Conservation (phyloP, 176 grass and related monocot genomes). For the Phragmites australis region DNA sequence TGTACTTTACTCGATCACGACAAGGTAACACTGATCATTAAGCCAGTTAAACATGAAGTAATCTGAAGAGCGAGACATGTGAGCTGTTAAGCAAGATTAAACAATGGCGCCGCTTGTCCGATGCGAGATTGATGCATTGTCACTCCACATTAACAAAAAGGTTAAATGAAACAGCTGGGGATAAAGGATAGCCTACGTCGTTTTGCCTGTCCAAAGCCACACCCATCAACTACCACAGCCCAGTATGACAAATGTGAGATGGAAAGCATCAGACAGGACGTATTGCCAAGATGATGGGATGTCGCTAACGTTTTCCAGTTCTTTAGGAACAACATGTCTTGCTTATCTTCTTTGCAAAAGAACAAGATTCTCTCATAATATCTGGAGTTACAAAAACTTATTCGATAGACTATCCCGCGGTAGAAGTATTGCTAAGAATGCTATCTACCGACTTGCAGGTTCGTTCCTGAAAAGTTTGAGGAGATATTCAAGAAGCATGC, state of each 20-base stretch:
- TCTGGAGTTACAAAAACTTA: background rate
- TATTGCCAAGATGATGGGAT: background rate
- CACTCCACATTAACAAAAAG: background rate
- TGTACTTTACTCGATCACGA: background rate
- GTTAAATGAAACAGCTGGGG: background rate
- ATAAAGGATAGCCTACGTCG: background rate
- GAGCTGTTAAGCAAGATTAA: background rate
- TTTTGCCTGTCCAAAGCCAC: background rate
- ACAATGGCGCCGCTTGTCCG: background rate
- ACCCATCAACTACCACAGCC: background rate
- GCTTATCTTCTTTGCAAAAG: background rate
- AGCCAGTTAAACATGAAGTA: background rate
- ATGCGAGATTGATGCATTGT: slow-evolving; percentile 3
- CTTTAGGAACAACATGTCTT: background rate
- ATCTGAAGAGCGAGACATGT: background rate
- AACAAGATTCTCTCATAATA: background rate
- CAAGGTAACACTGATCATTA: background rate
- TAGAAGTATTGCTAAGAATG: background rate
- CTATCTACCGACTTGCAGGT: slow-evolving; percentile 35
- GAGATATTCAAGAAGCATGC: slow-evolving; percentile 78
- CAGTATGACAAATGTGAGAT: background rate
- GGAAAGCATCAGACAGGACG: too few relatives aligned
- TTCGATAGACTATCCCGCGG: background rate
- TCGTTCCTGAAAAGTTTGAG: slow-evolving; percentile 72
- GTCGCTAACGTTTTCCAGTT: background rate